Percentiles rank a stretch among this genome's conserved stretches.
Evolutionary conservation across 1,139 yeast species (phyloP).

Genomic region (Zygosaccharomyces sapae): DNA sequence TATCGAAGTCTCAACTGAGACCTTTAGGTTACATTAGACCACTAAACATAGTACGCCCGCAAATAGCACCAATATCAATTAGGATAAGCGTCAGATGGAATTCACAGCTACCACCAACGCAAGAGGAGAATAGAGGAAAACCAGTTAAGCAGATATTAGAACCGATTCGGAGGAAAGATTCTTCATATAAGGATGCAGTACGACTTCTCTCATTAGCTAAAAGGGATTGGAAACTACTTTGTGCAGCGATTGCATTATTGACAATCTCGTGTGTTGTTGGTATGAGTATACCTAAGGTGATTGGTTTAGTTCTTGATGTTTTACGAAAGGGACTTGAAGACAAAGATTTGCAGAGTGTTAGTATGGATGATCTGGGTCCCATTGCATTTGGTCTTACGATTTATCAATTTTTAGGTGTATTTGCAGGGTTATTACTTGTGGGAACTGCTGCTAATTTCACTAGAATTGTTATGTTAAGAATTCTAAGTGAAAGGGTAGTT

Average conservation of each 20-base stretch:
- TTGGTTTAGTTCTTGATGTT: constrained; percentile 72
- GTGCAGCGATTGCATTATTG: constrained; percentile 58
- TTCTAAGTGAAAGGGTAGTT: constrained; percentile 81
- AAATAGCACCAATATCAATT: constrained; percentile 1
- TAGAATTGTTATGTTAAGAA: constrained; percentile 65
- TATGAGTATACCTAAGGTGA: constrained; percentile 74
- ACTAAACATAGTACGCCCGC: neutral
- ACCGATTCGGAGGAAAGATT: constrained; percentile 1
- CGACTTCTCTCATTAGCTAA: constrained; percentile 49
- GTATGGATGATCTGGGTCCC: constrained; percentile 38
- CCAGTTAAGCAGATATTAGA: constrained; percentile 28
- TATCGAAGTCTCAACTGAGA: neutral
- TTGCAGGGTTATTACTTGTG: constrained; percentile 53
- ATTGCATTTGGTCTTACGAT: constrained; percentile 47
- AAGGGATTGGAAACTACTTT: constrained; percentile 49
- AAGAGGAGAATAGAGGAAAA: neutral
- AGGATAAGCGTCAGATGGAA: constrained; percentile 6
- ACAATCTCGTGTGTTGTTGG: constrained; percentile 57
- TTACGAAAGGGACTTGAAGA: constrained; percentile 42
- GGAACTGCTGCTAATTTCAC: constrained; percentile 82
- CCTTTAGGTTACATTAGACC: constrained; percentile 1
- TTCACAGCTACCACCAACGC: constrained; percentile 2
- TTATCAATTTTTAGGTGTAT: constrained; percentile 45
- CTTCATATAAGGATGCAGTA: constrained; percentile 46
- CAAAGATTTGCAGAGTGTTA: constrained; percentile 16